Percentiles rank a stretch among this genome's conserved stretches.
phyloP scores from a whole-genome alignment of 345 rosid species.

The Ceriops decandra region DNA sequence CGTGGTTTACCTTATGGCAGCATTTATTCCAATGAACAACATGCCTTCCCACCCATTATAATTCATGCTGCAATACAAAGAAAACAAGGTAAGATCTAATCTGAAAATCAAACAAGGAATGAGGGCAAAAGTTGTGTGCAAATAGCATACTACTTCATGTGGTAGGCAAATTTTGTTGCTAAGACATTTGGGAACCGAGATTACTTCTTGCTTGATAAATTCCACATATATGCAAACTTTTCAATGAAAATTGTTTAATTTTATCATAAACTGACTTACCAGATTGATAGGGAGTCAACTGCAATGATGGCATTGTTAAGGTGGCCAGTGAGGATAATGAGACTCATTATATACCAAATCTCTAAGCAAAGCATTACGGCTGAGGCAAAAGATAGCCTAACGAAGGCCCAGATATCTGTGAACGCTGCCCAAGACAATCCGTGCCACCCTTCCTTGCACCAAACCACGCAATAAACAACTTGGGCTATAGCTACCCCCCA shows the following conservation, averaged over 20 bases:
- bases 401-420: constrained; percentile 64
- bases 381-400: constrained; percentile 69
- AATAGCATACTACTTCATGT: no score
- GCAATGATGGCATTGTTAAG: constrained; percentile 67
- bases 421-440: constrained; percentile 66
- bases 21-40: constrained; percentile 73
- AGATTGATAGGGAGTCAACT: constrained; percentile 72
- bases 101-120: no score
- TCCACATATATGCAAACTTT: no score
- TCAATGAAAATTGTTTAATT: no score
- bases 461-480: constrained; percentile 44
- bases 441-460: constrained; percentile 64
- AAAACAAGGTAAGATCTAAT: no score
- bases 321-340: constrained; percentile 64
- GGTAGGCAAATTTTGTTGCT: no score
- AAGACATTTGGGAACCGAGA: no score
- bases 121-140: no score
- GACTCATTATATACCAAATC: constrained; percentile 82
- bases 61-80: constrained; percentile 54
- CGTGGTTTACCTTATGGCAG: constrained; percentile 51
- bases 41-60: constrained; percentile 68
- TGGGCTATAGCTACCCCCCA: constrained; percentile 50
- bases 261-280: constrained; percentile 37
- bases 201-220: no score
- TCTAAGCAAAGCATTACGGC: constrained; percentile 87